phyloP scores from a whole-genome alignment of 768 basidiomycete genomes.

The Cystofilobasidium bisporidii region DNA sequence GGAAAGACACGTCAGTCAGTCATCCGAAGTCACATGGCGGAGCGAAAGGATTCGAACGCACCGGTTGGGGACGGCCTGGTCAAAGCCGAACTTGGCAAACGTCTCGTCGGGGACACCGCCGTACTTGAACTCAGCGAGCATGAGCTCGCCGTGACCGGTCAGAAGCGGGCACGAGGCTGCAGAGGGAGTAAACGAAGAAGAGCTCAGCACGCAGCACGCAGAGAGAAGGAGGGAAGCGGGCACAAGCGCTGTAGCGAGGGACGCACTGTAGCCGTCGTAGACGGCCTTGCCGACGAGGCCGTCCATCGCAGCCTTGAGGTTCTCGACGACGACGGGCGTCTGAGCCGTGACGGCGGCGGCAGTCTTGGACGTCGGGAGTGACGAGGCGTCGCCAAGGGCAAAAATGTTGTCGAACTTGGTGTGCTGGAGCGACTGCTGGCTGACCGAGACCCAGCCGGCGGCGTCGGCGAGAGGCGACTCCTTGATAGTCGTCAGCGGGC shows the following conservation, averaged over 20 bases:
- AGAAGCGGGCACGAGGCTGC: conserved; percentile 37
- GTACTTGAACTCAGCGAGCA: conserved; percentile 93
- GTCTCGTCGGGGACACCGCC: conserved; percentile 78
- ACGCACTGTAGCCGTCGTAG: conserved; percentile 58
- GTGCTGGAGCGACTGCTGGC: conserved; percentile 70
- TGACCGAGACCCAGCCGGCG: conserved; percentile 81
- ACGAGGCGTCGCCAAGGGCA: conserved; percentile 83
- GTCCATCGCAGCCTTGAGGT: conserved; percentile 65
- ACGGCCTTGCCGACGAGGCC: conserved; percentile 58
- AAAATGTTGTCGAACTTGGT: conserved; percentile 78
- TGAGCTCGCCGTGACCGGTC: conserved; percentile 35
- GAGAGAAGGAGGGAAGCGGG: neutral
- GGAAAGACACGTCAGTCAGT: neutral
- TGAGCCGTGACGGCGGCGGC: conserved; percentile 87
- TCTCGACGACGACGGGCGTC: conserved; percentile 81
- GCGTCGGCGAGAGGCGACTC: conserved; percentile 55
- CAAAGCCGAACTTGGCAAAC: conserved; percentile 54
- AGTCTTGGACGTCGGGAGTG: conserved; percentile 89
- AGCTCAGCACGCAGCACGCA: neutral
- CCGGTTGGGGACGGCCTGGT: conserved; percentile 70
- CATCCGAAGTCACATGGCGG: neutral
- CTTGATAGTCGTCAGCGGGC: conserved; percentile 70
- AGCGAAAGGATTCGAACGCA: conserved; percentile 32
- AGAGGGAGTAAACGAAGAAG: neutral
- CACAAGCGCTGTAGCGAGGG: neutral